Conservation (phyloP, 352 stramenopile species). For the Phytophthora chlamydospora region DNA sequence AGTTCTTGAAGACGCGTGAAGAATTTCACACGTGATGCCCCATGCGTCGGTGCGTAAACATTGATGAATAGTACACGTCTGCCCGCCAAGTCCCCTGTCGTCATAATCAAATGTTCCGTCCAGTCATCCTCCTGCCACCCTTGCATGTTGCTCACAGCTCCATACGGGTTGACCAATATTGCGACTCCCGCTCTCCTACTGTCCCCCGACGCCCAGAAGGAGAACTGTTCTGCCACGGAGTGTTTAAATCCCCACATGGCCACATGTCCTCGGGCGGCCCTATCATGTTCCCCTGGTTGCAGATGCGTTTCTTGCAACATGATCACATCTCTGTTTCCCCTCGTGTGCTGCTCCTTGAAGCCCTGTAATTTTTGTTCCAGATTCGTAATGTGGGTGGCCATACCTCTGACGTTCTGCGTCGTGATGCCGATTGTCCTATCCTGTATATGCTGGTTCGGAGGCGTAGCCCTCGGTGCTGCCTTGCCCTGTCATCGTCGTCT, state of each 20-base stretch:
- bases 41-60: slow-evolving; percentile 1
- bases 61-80: slow-evolving; percentile 6
- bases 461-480: no score
- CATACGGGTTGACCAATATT: slow-evolving; percentile 16
- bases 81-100: neutral
- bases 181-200: neutral
- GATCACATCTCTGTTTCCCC: slow-evolving; percentile 1
- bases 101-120: slow-evolving; percentile 10
- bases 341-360: slow-evolving; percentile 4
- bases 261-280: neutral
- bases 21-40: neutral
- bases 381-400: neutral
- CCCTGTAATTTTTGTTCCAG: slow-evolving; percentile 4
- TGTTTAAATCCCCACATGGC: slow-evolving; percentile 16
- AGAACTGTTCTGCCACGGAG: neutral
- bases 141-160: neutral
- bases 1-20: neutral
- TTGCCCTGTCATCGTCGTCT: no score
- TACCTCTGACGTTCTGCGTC: neutral
- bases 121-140: slow-evolving; percentile 1
- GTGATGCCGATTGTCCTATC: slow-evolving; percentile 4
- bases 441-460: neutral
- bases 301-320: slow-evolving; percentile 20
- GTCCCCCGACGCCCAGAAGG: slow-evolving; percentile 5
- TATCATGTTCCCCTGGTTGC: neutral